Base-by-base conservation (phyloP, 2,329 filamentous ascomycete genomes). In the Ophiostoma tasmaniense region DNA sequence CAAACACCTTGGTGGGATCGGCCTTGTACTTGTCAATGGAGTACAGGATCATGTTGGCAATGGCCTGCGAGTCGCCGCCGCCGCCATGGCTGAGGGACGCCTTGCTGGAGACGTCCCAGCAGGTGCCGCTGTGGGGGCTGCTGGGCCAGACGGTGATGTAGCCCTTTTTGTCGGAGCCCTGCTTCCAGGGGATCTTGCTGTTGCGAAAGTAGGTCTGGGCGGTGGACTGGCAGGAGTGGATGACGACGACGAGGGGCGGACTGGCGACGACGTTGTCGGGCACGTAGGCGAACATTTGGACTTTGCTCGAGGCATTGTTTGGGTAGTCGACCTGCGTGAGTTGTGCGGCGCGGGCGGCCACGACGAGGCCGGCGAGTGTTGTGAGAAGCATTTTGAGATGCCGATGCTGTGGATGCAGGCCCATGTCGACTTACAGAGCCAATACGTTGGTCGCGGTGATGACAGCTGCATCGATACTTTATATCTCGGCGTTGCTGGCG, bases 211-310 rank as follows among this genome's bases (percentile, higher is more conserved):
- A 79, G 28, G 75, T 73, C 71, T 77, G 75, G 59, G 76, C 77
- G 3, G 76, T 73, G 35, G 76, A 78, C 71, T 79, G 77, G 73
- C 77, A 79, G 35, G 76, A 78, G 72, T 79, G 77, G 70, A 79
- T 77, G n/a, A 78, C 76, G 7, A 79, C 74, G 2, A 78, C 76
- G 7, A 79, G 73, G 6, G 76, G 76, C 35, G 76, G 75, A 62
- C 77, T 76, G n/a, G 73, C 67, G 3, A 76, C 74, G 13, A 78
- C 74, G 30, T 77, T 76, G 73, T 79, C 77, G 22, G 77, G 77
- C 68, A 78, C 75, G 70, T 79, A 78, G 30, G 78, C 74, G 45
- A 74, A 78, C 76, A 79, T 79, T 45, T 78, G 76, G 7, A 76
- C 76, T 72, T 77, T 76, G 52, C 75, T 77, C 1, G 75, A 77